Evolutionary conservation across 179 eudicot genomes (phyloP), one percentile per base, ranked within the genome.

Genomic region (Pouteria campechiana): DNA sequence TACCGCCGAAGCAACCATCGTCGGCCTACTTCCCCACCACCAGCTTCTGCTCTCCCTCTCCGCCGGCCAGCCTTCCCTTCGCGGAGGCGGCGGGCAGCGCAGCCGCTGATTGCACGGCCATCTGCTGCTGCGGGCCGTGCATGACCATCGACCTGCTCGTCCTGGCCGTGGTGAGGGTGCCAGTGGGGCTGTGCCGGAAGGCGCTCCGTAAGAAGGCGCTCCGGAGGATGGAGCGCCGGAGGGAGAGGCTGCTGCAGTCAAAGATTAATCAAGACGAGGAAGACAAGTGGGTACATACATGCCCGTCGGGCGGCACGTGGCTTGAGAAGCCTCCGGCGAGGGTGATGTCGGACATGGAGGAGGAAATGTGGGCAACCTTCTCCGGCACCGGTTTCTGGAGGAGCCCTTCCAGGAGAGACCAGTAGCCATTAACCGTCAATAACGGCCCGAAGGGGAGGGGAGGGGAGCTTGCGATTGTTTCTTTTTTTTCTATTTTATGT

Each of bases 281-380:
- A 1, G 61, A 36, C 6, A 36, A 15, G 36, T 51, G 35, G 35
- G 14, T 54, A 7, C 24, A 32, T 13, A 40, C 41, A 1, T 41
- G 32, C 24, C 32, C 54, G 22, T 12, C 21, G 27, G 34, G n/a
- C n/a, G n/a, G n/a, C n/a, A n/a, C n/a, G n/a, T n/a, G n/a, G n/a
- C n/a, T n/a, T n/a, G n/a, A 7, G 15, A 14, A 16, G 24, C 6
- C 19, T 16, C 11, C 41, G 52, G 46, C 17, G 24, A 19, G 25
- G 24, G 52, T 22, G 17, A 21, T 13, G 3, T n/a, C 45, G 31
- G 46, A 37, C 20, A 15, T 50, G 44, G 64, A 59, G 35, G 37
- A 59, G 57, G 64, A 51, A 38, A 59, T 59, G 64, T 50, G 50
- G 57, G 58, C 37, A 9, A 37, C 20, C 14, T 59, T 59, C 32